Conservation (phyloP, 179 eudicot species). For the Spergularia azorica region DNA sequence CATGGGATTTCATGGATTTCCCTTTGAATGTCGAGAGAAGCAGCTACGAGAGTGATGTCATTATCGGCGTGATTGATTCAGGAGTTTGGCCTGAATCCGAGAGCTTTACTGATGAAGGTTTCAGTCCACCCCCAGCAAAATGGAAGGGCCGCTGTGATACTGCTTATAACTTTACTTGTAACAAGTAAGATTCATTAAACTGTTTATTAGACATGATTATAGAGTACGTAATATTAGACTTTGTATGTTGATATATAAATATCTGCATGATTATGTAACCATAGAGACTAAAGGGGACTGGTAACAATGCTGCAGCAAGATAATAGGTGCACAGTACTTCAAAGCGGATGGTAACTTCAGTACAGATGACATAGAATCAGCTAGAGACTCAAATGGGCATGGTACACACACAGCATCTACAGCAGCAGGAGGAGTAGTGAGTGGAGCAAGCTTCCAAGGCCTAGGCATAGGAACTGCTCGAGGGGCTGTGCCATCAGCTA, state of each 20-base stretch:
- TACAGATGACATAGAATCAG: constrained; percentile 19
- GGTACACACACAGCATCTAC: constrained; percentile 64
- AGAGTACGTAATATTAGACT: too few species aligned
- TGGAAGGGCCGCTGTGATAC: constrained; percentile 61
- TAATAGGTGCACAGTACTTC: constrained; percentile 48
- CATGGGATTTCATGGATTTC: constrained; percentile 82
- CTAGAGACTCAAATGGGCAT: constrained; percentile 51
- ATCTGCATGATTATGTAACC: too few species aligned
- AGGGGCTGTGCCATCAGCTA: constrained; percentile 53
- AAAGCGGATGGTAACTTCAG: constrained; percentile 1
- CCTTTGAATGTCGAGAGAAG: constrained; percentile 4
- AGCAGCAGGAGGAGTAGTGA: constrained; percentile 46
- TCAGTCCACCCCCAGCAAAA: constrained; percentile 47
- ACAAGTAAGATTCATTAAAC: constrained; percentile 38
- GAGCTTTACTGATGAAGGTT: constrained; percentile 51
- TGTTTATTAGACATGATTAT: background rate
- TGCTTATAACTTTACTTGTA: constrained; percentile 46
- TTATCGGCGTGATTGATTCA: constrained; percentile 53
- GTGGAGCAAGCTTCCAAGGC: constrained; percentile 38
- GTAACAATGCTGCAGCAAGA: constrained; percentile 34
- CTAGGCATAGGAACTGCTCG: constrained; percentile 44
- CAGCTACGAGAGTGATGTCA: constrained; percentile 44
- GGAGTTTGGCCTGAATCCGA: constrained; percentile 69
- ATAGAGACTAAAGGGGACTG: too few species aligned
- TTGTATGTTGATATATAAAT: too few species aligned